Percentiles rank a stretch among this genome's conserved stretches.
Conservation (phyloP, 106 monocot genomes). For the Alisma plantagoaquatica region DNA sequence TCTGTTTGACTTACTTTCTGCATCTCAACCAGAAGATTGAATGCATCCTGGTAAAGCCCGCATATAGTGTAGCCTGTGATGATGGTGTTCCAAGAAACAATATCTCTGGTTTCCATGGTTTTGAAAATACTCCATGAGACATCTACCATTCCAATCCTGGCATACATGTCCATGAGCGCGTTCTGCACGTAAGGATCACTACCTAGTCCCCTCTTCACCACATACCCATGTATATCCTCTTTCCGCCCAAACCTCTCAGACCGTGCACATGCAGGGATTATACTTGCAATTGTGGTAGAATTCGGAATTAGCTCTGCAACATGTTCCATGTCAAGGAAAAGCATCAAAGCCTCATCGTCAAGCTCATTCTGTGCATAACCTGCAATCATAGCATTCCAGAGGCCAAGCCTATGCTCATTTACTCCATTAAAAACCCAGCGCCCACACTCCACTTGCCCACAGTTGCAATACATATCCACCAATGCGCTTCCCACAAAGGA, state of each 20-base stretch:
- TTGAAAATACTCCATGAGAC: conserved; percentile 47
- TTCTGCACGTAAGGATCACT: conserved; percentile 74
- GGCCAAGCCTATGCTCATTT: conserved; percentile 35
- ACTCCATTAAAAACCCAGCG: conserved; percentile 43
- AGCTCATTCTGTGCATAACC: conserved; percentile 63
- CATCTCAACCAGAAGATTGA: conserved; percentile 46
- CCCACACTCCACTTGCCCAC: conserved; percentile 39
- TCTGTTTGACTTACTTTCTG: conserved; percentile 13
- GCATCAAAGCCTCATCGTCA: conserved; percentile 46
- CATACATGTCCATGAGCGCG: conserved; percentile 92
- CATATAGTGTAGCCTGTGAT: conserved; percentile 45
- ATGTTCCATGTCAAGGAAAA: conserved; percentile 65
- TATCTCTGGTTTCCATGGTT: conserved; percentile 44
- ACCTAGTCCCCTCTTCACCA: conserved; percentile 58
- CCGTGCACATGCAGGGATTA: conserved; percentile 65
- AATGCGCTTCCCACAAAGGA: conserved; percentile 84
- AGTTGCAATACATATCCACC: conserved; percentile 82
- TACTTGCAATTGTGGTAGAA: conserved; percentile 70
- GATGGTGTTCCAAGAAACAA: conserved; percentile 91
- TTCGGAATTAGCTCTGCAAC: conserved; percentile 50
- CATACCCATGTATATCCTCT: conserved; percentile 73
- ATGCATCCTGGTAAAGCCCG: conserved; percentile 36
- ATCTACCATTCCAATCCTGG: conserved; percentile 51
- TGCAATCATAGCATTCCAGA: conserved; percentile 95
- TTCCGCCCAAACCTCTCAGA: conserved; percentile 52